Conservation (phyloP, 106 monocot species). For the Iris macrosiphon region DNA sequence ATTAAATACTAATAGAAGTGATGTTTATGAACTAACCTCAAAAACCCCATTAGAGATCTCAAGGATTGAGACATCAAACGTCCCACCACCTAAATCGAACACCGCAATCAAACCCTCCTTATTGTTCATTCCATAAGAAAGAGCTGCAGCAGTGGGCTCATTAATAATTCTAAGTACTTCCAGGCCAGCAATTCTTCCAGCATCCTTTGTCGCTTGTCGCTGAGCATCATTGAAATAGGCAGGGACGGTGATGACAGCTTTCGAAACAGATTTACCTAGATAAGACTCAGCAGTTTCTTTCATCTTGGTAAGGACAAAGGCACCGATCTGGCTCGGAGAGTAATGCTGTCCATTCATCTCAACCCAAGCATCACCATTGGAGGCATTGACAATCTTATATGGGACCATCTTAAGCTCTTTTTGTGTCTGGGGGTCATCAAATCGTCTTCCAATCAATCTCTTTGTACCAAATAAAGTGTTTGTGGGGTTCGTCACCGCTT, state of each 20-base stretch:
- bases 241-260: conserved; percentile 67
- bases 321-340: conserved; percentile 67
- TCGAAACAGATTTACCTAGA: conserved; percentile 71
- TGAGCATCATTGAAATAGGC: conserved; percentile 72
- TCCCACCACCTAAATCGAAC: conserved; percentile 59
- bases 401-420: conserved; percentile 69
- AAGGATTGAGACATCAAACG: conserved; percentile 71
- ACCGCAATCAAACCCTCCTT: conserved; percentile 58
- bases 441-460: conserved; percentile 56
- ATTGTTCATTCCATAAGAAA: conserved; percentile 69
- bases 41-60: conserved; percentile 65
- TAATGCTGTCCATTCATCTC: conserved; percentile 81
- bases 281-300: conserved; percentile 59
- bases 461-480: conserved; percentile 66
- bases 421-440: conserved; percentile 53
- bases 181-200: conserved; percentile 50
- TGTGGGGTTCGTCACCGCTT: conserved; percentile 63
- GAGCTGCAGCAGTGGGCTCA: conserved; percentile 61
- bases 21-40: conserved; percentile 45
- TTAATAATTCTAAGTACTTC: conserved; percentile 60
- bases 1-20: too few species aligned
- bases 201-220: conserved; percentile 48
- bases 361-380: conserved; percentile 88
- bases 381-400: conserved; percentile 71
- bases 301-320: conserved; percentile 52